Conservation (phyloP, 1,284 basidiomycete genomes). For the Jaminaea rosea region DNA sequence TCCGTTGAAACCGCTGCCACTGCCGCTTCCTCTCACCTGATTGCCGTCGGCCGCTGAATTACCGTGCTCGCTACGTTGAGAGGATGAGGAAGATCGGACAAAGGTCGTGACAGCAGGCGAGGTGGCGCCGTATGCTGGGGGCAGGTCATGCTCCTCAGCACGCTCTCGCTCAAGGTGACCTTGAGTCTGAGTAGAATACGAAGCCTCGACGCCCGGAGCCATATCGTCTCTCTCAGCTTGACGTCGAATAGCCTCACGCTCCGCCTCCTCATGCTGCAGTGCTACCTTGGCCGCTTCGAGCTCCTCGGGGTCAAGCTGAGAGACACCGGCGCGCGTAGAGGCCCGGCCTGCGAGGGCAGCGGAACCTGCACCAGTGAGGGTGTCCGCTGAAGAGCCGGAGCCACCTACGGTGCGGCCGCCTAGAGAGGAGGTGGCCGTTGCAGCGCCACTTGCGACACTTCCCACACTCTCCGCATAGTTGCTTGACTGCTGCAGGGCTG, state of each 20-base stretch:
- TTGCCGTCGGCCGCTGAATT: too few relatives aligned
- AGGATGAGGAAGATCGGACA: too few relatives aligned
- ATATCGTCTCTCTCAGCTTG: not conserved
- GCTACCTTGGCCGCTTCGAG: slow-evolving; percentile 6
- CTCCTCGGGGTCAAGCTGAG: not conserved
- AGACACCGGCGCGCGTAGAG: not conserved
- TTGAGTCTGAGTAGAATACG: not conserved
- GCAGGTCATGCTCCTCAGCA: not conserved
- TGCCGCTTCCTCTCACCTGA: too few relatives aligned
- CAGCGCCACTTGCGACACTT: not conserved
- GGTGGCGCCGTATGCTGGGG: not conserved
- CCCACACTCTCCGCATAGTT: too few relatives aligned
- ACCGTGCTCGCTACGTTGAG: too few relatives aligned
- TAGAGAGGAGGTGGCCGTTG: not conserved
- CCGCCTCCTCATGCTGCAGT: slow-evolving; percentile 3
- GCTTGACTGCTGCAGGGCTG: not conserved
- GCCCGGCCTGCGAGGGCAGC: not conserved
- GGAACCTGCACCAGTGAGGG: not conserved
- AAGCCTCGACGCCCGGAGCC: not conserved
- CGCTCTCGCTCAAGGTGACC: not conserved
- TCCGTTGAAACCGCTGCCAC: too few relatives aligned
- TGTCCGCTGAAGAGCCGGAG: not conserved
- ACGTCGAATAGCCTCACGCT: slow-evolving; percentile 2
- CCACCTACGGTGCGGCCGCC: not conserved
- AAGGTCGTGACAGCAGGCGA: not conserved